These are phyloP conservation scores for Dioscorea alata DNA, from an alignment of 106 monocot genomes.

Conservation along the genomic window DNA sequence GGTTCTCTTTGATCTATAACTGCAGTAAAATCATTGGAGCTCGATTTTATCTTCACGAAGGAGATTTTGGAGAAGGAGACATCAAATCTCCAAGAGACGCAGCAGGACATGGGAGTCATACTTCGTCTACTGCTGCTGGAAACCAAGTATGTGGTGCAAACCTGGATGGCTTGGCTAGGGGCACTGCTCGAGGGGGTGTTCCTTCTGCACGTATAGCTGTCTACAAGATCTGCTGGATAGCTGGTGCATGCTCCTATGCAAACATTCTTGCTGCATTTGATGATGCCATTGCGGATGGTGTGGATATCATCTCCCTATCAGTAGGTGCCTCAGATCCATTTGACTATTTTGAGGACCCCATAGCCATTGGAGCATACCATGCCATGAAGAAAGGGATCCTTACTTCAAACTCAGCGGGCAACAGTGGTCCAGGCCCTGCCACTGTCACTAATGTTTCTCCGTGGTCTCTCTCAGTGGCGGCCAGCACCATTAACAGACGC, in stretches of 20 bases:
- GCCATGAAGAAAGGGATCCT: conserved; percentile 6
- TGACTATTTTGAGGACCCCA: conserved; percentile 9
- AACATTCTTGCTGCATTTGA: background rate
- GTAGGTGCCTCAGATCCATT: background rate
- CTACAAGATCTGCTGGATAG: too few relatives aligned
- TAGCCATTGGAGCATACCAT: background rate
- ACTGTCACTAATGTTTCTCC: conserved; percentile 2
- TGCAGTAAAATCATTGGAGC: conserved; percentile 32
- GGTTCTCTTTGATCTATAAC: background rate
- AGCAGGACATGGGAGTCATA: conserved; percentile 8
- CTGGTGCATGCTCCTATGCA: background rate
- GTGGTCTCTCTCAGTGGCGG: conserved; percentile 1
- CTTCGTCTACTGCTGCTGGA: conserved; percentile 10
- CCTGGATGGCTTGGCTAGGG: too few relatives aligned
- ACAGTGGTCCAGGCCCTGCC: background rate
- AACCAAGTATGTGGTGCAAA: background rate
- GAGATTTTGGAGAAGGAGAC: background rate
- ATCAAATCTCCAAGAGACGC: conserved; percentile 9
- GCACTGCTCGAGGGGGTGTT: background rate
- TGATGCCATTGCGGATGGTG: conserved; percentile 8
- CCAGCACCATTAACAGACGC: background rate
- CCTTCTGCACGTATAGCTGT: conserved; percentile 1
- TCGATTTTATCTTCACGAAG: background rate
- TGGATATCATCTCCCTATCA: conserved; percentile 5
- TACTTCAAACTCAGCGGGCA: conserved; percentile 1